Evolutionary conservation across 768 basidiomycete species (phyloP).

Genomic region (Gloeopeniophorella convolvens): DNA sequence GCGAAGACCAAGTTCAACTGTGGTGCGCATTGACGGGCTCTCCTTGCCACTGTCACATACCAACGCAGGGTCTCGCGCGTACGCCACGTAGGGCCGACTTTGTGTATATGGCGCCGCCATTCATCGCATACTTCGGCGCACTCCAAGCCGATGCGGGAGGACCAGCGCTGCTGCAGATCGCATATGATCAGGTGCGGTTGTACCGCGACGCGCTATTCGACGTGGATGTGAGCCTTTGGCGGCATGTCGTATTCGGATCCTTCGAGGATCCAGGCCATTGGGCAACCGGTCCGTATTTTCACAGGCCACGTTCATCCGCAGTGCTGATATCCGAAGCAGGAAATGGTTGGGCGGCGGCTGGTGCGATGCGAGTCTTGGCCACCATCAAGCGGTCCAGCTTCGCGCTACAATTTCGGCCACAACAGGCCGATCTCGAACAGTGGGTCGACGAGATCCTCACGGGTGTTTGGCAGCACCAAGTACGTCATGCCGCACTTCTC

Average conservation of each 20-base stretch:
- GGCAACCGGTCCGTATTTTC: constrained; percentile 41
- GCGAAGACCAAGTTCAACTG: constrained; percentile 44
- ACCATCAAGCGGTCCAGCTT: constrained; percentile 44
- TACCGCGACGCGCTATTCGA: constrained; percentile 51
- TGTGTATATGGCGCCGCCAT: constrained; percentile 57
- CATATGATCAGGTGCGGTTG: constrained; percentile 50
- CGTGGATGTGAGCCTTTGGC: constrained; percentile 42
- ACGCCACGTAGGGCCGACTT: constrained; percentile 44
- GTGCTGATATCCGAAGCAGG: constrained; percentile 26
- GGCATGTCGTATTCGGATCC: constrained; percentile 45
- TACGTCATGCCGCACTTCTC: constrained; percentile 19
- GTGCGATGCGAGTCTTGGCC: constrained; percentile 54
- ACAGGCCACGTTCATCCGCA: background rate
- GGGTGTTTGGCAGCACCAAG: constrained; percentile 40
- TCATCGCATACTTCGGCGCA: constrained; percentile 59
- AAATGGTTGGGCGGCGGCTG: constrained; percentile 69
- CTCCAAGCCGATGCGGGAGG: constrained; percentile 34
- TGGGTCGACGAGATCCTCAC: constrained; percentile 51
- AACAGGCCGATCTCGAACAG: constrained; percentile 39
- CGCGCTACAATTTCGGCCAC: constrained; percentile 30
- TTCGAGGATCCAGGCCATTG: constrained; percentile 45
- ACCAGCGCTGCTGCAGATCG: constrained; percentile 35
- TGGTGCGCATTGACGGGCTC: constrained; percentile 31
- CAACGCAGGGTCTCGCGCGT: background rate
- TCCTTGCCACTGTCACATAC: too few species aligned